A percentile compares a stretch with the other conserved stretches of the same genome.
Evolutionary conservation across 768 basidiomycete species (phyloP).

Genomic region (Amanita fuliginea): DNA sequence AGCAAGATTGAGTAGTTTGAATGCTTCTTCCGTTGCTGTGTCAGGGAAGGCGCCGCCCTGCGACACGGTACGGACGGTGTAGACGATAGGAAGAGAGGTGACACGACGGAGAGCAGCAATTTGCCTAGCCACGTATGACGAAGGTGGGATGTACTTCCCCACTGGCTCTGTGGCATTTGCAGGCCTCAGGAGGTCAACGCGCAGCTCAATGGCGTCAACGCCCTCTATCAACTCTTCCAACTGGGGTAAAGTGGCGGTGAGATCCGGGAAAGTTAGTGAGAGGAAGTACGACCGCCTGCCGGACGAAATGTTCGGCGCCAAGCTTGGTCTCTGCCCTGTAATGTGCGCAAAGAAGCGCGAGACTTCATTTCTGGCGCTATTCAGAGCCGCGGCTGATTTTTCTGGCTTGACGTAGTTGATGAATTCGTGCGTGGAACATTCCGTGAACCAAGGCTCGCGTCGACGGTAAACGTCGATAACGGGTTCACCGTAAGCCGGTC

Average conservation of each 20-base stretch:
- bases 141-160: constrained; percentile 49
- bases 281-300: constrained; percentile 84
- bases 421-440: constrained; percentile 77
- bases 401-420: constrained; percentile 52
- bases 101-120: constrained; percentile 66
- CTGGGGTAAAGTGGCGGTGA: constrained; percentile 53
- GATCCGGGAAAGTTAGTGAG: constrained; percentile 83
- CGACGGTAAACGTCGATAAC: constrained; percentile 76
- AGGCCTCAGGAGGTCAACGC: constrained; percentile 77
- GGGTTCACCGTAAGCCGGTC: constrained; percentile 86
- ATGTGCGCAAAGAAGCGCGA: constrained; percentile 84
- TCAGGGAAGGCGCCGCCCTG: constrained; percentile 94
- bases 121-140: constrained; percentile 69
- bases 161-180: constrained; percentile 32
- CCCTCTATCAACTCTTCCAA: constrained; percentile 72
- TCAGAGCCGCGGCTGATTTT: constrained; percentile 11
- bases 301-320: constrained; percentile 37
- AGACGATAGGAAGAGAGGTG: constrained; percentile 80
- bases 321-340: constrained; percentile 59
- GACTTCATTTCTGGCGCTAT: constrained; percentile 48
- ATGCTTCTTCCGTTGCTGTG: constrained; percentile 54
- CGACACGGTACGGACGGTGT: constrained; percentile 76
- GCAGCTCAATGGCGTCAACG: constrained; percentile 87
- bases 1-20: constrained; percentile 68
- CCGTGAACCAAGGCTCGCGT: constrained; percentile 77